phyloP scores from a whole-genome alignment of 257 asterid species.

The Solanum clarkiae region DNA sequence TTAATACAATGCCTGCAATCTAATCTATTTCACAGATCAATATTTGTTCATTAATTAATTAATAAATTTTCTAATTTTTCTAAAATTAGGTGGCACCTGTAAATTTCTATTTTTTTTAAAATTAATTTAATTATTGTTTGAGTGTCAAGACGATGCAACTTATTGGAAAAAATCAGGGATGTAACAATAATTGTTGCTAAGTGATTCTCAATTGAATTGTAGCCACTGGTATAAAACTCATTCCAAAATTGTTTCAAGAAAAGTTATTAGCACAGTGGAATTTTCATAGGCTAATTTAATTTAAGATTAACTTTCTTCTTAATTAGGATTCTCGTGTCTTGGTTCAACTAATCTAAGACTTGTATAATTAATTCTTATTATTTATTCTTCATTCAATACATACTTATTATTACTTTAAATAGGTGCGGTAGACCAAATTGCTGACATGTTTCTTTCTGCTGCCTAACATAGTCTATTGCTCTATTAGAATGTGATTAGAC shows the following conservation, averaged over 20 bases:
- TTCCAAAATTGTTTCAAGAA: not conserved
- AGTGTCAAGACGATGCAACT: not conserved
- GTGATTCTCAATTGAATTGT: not conserved
- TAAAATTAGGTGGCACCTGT: not conserved
- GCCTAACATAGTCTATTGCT: conserved; percentile 65
- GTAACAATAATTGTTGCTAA: not conserved
- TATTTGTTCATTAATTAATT: too few relatives aligned
- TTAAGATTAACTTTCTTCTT: not conserved
- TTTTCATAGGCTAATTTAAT: not conserved
- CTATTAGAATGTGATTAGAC: conserved; percentile 81
- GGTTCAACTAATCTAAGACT: not conserved
- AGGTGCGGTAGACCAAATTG: not conserved
- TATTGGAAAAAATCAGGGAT: not conserved
- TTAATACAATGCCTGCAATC: not conserved
- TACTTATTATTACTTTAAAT: not conserved
- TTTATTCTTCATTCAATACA: not conserved
- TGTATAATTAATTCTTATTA: not conserved
- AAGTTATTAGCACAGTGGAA: not conserved
- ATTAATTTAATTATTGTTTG: too few relatives aligned
- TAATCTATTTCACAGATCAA: too few relatives aligned
- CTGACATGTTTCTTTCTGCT: conserved; percentile 12
- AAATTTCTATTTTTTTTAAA: too few relatives aligned
- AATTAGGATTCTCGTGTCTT: not conserved
- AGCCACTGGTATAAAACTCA: not conserved
- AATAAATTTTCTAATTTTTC: not conserved